Base-by-base conservation (phyloP, 2,329 filamentous ascomycete species). In the Lomentospora prolificans region DNA sequence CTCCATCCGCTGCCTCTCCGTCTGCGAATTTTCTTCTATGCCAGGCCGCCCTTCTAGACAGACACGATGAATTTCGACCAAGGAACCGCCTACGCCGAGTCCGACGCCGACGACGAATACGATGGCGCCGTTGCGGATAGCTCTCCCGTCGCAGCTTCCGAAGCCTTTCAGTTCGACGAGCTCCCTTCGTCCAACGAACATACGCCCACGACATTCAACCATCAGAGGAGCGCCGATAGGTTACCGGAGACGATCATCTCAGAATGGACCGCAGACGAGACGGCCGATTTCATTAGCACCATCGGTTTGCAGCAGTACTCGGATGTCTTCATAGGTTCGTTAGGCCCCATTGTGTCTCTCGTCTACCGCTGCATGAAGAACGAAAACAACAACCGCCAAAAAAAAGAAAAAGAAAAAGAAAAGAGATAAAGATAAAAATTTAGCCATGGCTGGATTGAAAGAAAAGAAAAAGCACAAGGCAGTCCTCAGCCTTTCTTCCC, bases 251-350 rank as follows among this genome's bases (percentile, higher is more conserved):
- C 86, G 51, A 81, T 87, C 65, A 87, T 92, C 62, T 84, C 84
- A 30, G 85, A 90, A 64, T 94, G 88, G 88, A 85, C 85, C 2
- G 85, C 84, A 14, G 89, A 95, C 58, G 90, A 97, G 72, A 91
- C 89, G 71, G 90, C 90, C 61, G 90, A 95, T 64, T 97, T 95
- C 66, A 81, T 96, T 62, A 80, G 83, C 56, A 84, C 83, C 59
- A 80, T 96, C 64, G 89, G 89, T 31, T 73, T 96, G 64, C 78
- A 82, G 61, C 89, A 95, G 68, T 96, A 96, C 72, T 84, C 87
- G 57, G 85, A 90, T 65, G 78, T 78, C 22, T 95, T 96, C 68
- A 76, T 94, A 70, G 89, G 90, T 95, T 75, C 65, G 85, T 78
- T 54, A 41, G 10, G 41, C 14, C 28, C 54, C 48, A 7, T 33